Conservation (phyloP, 352 stramenopile genomes). For the Phytophthora brassicae region DNA sequence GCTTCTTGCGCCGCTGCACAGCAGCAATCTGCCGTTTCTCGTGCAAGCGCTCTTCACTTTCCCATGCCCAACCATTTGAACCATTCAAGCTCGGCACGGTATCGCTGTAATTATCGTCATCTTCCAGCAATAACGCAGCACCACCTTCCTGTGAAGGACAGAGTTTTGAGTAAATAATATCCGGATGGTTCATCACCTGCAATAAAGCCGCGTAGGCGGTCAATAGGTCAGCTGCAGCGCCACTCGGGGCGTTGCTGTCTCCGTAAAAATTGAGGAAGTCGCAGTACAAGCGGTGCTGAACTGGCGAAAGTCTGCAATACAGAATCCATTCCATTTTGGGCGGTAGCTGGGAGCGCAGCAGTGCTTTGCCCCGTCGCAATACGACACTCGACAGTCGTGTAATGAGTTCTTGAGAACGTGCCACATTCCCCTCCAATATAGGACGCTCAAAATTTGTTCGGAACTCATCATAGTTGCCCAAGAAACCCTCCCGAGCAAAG, state of each 20-base stretch:
- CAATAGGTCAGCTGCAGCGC: constrained; percentile 62
- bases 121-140: constrained; percentile 19
- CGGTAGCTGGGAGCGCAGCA: constrained; percentile 73
- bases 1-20: constrained; percentile 52
- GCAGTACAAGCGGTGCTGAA: constrained; percentile 83
- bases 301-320: constrained; percentile 78
- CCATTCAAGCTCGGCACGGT: constrained; percentile 19
- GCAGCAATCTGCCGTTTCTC: constrained; percentile 54
- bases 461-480: constrained; percentile 78
- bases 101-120: constrained; percentile 40
- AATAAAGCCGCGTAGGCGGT: constrained; percentile 77
- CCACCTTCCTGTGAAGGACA: constrained; percentile 36
- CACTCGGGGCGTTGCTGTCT: constrained; percentile 29
- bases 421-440: constrained; percentile 71
- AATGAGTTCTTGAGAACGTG: constrained; percentile 69
- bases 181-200: constrained; percentile 89
- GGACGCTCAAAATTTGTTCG: constrained; percentile 77
- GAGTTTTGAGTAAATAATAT: constrained; percentile 82
- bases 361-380: constrained; percentile 62
- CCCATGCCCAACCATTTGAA: constrained; percentile 59
- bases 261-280: constrained; percentile 68
- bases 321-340: constrained; percentile 88
- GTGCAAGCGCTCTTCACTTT: constrained; percentile 59
- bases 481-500: constrained; percentile 74
- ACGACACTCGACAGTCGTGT: constrained; percentile 65